A percentile compares a stretch with the other conserved stretches of the same genome.
phyloP scores from a whole-genome alignment of 805 yeast genomes.

The Candida maris region DNA sequence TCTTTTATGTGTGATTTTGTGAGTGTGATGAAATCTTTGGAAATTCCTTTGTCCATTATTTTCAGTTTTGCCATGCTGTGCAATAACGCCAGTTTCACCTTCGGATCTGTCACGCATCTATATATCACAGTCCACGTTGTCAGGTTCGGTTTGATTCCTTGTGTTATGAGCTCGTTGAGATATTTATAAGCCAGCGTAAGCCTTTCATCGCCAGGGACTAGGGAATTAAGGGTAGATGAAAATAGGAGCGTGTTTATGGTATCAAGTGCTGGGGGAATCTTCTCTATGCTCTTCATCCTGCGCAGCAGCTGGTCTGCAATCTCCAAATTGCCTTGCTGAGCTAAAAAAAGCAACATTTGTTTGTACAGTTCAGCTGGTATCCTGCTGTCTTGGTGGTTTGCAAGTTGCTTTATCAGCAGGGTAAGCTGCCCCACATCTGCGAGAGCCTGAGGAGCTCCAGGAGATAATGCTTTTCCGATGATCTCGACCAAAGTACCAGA shows the following conservation, averaged over 20 bases:
- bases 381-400: background rate
- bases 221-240: constrained; percentile 1
- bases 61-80: constrained; percentile 3
- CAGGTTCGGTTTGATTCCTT: constrained; percentile 4
- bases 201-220: background rate
- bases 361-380: constrained; percentile 2
- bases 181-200: constrained; percentile 1
- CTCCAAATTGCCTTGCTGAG: background rate
- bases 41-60: background rate
- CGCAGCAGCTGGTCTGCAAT: too few species aligned
- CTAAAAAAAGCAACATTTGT: constrained; percentile 1
- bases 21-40: constrained; percentile 1
- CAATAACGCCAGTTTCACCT: constrained; percentile 1
- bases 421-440: background rate
- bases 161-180: constrained; percentile 4
- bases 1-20: background rate
- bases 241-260: constrained; percentile 3
- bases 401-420: background rate
- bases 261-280: constrained; percentile 6
- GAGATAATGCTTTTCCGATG: background rate
- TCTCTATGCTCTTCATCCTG: too few species aligned
- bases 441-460: background rate
- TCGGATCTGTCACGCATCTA: constrained; percentile 2
- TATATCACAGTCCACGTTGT: constrained; percentile 6
- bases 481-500: background rate